A percentile compares a stretch with the other conserved stretches of the same genome.
These are phyloP conservation scores for Fusarium siculi DNA, from an alignment of 2,329 filamentous ascomycete genomes.

Conservation along the genomic window DNA sequence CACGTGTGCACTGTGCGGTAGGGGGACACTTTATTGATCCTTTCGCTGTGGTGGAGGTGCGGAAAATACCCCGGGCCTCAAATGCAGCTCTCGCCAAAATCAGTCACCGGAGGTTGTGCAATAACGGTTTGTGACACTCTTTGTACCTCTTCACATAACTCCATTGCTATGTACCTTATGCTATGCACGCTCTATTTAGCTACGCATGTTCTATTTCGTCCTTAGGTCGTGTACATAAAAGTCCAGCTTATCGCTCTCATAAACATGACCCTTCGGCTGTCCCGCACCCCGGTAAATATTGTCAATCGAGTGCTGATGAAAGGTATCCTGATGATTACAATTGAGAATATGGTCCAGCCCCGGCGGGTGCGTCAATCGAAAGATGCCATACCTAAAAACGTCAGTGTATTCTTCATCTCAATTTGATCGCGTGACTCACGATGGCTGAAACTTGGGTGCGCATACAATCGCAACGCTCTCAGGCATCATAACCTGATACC, in stretches of 20 bases:
- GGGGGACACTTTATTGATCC: neutral
- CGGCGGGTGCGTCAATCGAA: constrained; percentile 91
- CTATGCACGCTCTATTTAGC: constrained; percentile 29
- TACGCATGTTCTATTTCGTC: constrained; percentile 31
- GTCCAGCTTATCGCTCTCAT: constrained; percentile 73
- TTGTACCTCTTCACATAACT: constrained; percentile 17
- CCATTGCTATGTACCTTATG: constrained; percentile 38
- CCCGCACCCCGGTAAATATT: constrained; percentile 83
- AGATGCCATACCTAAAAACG: constrained; percentile 80
- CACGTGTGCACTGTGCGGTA: neutral
- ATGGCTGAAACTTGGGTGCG: constrained; percentile 81
- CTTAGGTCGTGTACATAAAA: constrained; percentile 67
- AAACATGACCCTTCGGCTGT: constrained; percentile 74
- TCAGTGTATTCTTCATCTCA: neutral
- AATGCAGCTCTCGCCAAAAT: neutral
- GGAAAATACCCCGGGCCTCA: neutral
- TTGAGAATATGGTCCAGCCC: constrained; percentile 85
- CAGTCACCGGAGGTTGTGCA: neutral
- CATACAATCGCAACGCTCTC: constrained; percentile 98
- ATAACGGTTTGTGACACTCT: neutral
- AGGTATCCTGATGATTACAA: constrained; percentile 81
- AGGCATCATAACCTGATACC: constrained; percentile 95
- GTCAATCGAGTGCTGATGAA: constrained; percentile 77
- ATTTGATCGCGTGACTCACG: constrained; percentile 59
- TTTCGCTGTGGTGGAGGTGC: neutral